Evolutionary conservation across 2,329 filamentous ascomycete species (phyloP).

Genomic region (Aspergillus caelatus): DNA sequence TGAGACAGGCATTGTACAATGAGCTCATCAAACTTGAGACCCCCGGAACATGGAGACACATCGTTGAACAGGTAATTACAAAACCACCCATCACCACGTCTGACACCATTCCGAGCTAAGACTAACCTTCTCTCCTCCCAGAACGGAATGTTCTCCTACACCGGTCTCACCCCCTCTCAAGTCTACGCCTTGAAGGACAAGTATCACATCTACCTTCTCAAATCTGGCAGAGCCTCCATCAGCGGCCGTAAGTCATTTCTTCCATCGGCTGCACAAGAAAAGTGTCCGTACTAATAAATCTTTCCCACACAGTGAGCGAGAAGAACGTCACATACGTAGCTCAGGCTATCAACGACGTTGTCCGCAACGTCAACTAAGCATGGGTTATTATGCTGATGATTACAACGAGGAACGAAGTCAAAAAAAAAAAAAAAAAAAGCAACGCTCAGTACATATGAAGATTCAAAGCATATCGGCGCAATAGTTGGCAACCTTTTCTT

Average conservation of each 20-base stretch:
- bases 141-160: constrained; percentile 89
- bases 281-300: constrained; percentile 1
- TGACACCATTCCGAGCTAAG: background rate
- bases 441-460: background rate
- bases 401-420: background rate
- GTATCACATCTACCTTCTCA: constrained; percentile 48
- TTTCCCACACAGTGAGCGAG: constrained; percentile 34
- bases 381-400: background rate
- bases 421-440: background rate
- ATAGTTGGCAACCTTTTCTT: background rate
- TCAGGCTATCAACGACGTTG: constrained; percentile 40
- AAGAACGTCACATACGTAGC: constrained; percentile 46
- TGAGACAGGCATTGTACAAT: constrained; percentile 76
- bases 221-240: constrained; percentile 43
- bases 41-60: constrained; percentile 95
- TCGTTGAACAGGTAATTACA: constrained; percentile 80
- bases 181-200: constrained; percentile 46
- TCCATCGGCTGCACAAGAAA: background rate
- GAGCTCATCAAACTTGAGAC: constrained; percentile 84
- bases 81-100: background rate
- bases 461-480: background rate
- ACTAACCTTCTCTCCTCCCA: constrained; percentile 15
- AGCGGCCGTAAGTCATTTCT: constrained; percentile 38
- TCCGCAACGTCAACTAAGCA: constrained; percentile 36
- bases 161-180: constrained; percentile 50